phyloP scores from a whole-genome alignment of 805 yeast genomes.

The Pichia heedii region DNA sequence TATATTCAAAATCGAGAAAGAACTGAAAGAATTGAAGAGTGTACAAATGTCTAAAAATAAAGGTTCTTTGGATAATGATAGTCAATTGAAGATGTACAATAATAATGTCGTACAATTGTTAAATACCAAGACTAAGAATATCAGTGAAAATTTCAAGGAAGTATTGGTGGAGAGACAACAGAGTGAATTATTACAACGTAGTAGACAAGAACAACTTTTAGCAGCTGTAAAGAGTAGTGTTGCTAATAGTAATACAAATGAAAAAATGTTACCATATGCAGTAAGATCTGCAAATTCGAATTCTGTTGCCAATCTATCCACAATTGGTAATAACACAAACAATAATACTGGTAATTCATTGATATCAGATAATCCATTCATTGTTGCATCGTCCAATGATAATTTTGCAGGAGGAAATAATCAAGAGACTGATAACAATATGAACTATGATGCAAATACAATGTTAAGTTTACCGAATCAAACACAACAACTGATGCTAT shows the following conservation, averaged over 20 bases:
- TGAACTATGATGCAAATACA: slow-evolving; percentile 26
- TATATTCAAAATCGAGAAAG: slow-evolving; percentile 69
- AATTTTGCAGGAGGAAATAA: neutral
- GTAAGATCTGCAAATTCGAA: slow-evolving; percentile 13
- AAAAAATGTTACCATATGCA: slow-evolving; percentile 20
- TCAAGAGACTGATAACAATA: slow-evolving; percentile 24
- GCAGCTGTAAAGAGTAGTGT: slow-evolving; percentile 34
- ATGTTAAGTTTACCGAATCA: slow-evolving; percentile 73
- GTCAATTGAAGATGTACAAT: slow-evolving; percentile 66
- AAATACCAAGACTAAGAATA: slow-evolving; percentile 84
- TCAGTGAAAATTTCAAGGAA: slow-evolving; percentile 81
- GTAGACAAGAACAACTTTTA: slow-evolving; percentile 77
- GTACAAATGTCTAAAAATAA: slow-evolving; percentile 1
- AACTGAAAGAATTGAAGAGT: slow-evolving; percentile 49
- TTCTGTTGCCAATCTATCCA: neutral
- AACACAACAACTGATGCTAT: slow-evolving; percentile 68
- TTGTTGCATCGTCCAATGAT: slow-evolving; percentile 5
- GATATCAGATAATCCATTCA: slow-evolving; percentile 30
- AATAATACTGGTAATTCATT: neutral
- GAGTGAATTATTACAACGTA: slow-evolving; percentile 69
- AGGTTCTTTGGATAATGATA: slow-evolving; percentile 24
- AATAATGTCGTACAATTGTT: slow-evolving; percentile 80
- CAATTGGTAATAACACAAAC: neutral
- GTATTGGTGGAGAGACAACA: slow-evolving; percentile 85
- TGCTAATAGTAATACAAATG: slow-evolving; percentile 1